These are phyloP conservation scores for Arthrobotrys entomopaga DNA, from an alignment of 2,329 filamentous ascomycete genomes.

Conservation along the genomic window DNA sequence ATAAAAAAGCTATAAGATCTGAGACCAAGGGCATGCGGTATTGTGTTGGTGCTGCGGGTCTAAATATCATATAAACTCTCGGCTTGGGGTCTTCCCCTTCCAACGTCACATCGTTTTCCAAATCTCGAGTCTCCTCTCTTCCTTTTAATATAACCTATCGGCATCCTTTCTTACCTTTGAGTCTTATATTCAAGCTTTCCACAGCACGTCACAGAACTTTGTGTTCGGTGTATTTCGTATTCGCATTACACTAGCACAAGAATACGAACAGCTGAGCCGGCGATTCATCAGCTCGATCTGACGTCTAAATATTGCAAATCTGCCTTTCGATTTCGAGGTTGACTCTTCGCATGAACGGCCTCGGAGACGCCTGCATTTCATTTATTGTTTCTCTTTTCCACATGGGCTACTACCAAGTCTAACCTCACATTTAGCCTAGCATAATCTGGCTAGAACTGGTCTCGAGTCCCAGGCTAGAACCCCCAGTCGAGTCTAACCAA, in stretches of 20 bases:
- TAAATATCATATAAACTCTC: neutral
- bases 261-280: slow-evolving; percentile 6
- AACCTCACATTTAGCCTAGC: slow-evolving; percentile 1
- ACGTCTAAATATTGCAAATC: slow-evolving; percentile 7
- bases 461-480: too few species aligned
- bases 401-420: slow-evolving; percentile 15
- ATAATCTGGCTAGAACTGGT: neutral
- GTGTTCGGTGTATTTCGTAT: neutral
- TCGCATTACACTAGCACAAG: neutral
- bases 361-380: slow-evolving; percentile 1
- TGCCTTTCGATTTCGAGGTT: slow-evolving; percentile 30
- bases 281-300: neutral
- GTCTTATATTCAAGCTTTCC: neutral
- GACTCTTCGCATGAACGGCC: slow-evolving; percentile 2
- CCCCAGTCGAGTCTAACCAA: too few species aligned
- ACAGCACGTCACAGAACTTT: neutral
- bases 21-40: neutral
- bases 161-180: neutral
- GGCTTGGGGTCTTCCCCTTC: too few species aligned
- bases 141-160: neutral
- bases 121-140: too few species aligned
- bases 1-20: neutral
- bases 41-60: neutral
- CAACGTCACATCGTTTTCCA: too few species aligned
- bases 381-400: neutral